Base-by-base conservation (phyloP, 345 rosid species). In the Eucalyptus urophylla region DNA sequence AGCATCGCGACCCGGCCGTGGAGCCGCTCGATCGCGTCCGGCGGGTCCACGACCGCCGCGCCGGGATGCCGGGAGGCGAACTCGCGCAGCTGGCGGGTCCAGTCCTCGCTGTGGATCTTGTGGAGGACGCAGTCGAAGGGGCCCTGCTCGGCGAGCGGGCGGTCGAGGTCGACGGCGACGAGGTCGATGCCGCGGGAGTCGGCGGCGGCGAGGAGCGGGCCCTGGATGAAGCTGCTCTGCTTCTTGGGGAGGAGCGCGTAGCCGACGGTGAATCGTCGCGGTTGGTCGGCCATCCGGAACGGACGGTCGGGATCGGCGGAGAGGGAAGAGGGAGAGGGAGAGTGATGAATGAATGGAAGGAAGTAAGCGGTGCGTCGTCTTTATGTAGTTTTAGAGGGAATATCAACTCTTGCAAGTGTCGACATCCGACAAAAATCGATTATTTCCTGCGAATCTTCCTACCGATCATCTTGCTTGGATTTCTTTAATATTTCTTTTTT, bases 51-150 rank as follows among this genome's bases (percentile, higher is more conserved):
- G 19, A 95, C 47, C 14, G 67, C 89, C 24, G 92, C 93, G 89
- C 88, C 90, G 88, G 95, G 96, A 91, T 94, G 72, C 25, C 27
- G 56, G 16, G 69, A 44, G 33, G 72, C 62, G 89, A 93, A 95
- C 62, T 88, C 93, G 7, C 67, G 88, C 24, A 95, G 89, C 86
- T 94, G 94, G 31, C 87, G 85, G 89, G 83, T 89, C 97, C 97
- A 95, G 33, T 89, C 94, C 11, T 91, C 94, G 53, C 92, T 92
- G 92, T 93, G 90, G 80, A 95, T 72, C 87, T 95, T 95, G 93
- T 95, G 97, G 47, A 94, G 89, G 25, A 95, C 86, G 90, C 96
- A 95, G 91, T 95, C 94, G 90, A 94, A 94, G 65, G 94, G 94
- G 2, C 95, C 94, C 53, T 95, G 97, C 3, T 93, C 94, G 81